Evolutionary conservation across 148 eudicot genomes (phyloP), one percentile per base, ranked within the genome.

Genomic region (Rheum nobile): DNA sequence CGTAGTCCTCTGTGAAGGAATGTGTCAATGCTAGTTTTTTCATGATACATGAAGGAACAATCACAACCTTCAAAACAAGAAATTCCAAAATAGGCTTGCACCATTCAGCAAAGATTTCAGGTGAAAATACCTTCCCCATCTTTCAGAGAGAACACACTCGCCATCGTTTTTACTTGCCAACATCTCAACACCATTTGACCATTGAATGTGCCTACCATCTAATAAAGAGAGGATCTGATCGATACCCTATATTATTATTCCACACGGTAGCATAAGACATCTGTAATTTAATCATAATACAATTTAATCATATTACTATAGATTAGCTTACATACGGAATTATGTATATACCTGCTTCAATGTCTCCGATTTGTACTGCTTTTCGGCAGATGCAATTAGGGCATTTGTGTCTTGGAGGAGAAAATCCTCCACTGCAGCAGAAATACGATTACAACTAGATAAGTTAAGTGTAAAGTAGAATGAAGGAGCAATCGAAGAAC

Each of bases 371-470:
- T 73, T 50, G 48, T 79, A 28, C 31, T 83, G 81, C 72, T 82
- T 86, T 57, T 83, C 84, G 12, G 91, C 90, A 31, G 80, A 82
- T 28, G 79, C 81, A 65, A 63, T 72, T 67, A 93, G 81, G 34
- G 78, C 78, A 75, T 88, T 75, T 38, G 89, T 79, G 79, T 93
- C 95, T 75, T 81, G 86, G 32, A 89, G 65, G 38, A 93, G 88
- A 72, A 93, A 91, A 83, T 91, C 98, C 82, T 89, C 95, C 74
- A 91, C 98, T 93, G 86, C 74, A 78, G 3, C 32, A 77, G 38
- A 77, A 78, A 17, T 31, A 72, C 26, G 26, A 59, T 59, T 12
- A 17, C 8, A 80, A 50, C 59, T 31, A 2, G 37, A 55, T 48
- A 24, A 24, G 19, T 1, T 26, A 22, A 44, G 28, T 2, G 16